These are phyloP conservation scores for Dendryphion nanum DNA, from an alignment of 2,329 filamentous ascomycete genomes.

Conservation along the genomic window DNA sequence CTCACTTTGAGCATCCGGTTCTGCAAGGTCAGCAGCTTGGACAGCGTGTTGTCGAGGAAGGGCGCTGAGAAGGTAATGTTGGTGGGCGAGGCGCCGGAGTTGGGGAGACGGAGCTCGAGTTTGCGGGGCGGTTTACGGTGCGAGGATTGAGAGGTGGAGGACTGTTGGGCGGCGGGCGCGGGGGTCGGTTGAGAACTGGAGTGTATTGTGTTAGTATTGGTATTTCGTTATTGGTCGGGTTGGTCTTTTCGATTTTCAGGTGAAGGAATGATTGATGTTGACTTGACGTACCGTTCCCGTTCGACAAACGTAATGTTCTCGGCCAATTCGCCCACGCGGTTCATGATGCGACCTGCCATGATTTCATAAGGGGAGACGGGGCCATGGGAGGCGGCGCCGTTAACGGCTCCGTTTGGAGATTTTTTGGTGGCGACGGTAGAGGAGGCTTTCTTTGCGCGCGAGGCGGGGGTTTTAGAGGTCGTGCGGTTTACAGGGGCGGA, in stretches of 20 bases:
- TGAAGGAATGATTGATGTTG: too few species aligned
- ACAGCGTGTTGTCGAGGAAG: constrained; percentile 53
- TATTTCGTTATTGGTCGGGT: constrained; percentile 16
- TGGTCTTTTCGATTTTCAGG: too few species aligned
- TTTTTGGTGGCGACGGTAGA: constrained; percentile 20
- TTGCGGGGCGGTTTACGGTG: constrained; percentile 39
- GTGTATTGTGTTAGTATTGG: not conserved
- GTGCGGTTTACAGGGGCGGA: constrained; percentile 34
- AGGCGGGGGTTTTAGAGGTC: constrained; percentile 25
- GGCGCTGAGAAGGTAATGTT: constrained; percentile 51
- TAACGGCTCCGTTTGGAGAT: constrained; percentile 23
- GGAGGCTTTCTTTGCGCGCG: constrained; percentile 30
- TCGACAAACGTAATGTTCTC: constrained; percentile 54
- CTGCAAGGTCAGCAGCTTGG: constrained; percentile 50
- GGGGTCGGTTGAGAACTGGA: not conserved
- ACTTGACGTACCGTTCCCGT: constrained; percentile 39
- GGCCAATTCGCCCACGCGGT: constrained; percentile 53
- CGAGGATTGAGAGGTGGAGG: constrained; percentile 20
- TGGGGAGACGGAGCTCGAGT: constrained; percentile 49
- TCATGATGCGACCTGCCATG: constrained; percentile 51
- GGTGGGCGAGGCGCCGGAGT: constrained; percentile 31
- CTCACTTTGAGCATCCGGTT: constrained; percentile 51
- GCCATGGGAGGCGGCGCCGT: constrained; percentile 23
- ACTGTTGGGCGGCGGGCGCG: constrained; percentile 15
- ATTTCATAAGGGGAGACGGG: constrained; percentile 51